Evolutionary conservation across 164 flowering plant genomes (phyloP).

Genomic region (Liquidambar formosana): DNA sequence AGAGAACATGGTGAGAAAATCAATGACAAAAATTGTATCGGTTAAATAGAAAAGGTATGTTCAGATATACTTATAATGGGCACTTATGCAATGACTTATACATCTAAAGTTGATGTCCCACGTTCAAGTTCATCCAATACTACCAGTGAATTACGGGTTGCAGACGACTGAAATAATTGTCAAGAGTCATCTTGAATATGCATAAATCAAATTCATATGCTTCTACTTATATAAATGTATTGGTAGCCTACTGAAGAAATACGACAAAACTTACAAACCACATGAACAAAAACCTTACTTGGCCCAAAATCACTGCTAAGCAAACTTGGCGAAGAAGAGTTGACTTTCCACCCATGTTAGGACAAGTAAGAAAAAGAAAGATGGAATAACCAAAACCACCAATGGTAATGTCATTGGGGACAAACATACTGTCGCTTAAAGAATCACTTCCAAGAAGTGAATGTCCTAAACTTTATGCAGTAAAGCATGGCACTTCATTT

Average conservation of each 20-base stretch:
- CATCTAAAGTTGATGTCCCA: constrained; percentile 99
- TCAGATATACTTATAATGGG: not conserved
- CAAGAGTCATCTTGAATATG: not conserved
- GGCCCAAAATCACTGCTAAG: constrained; percentile 88
- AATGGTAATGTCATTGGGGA: constrained; percentile 78
- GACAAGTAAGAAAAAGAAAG: constrained; percentile 95
- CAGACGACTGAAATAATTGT: constrained; percentile 63
- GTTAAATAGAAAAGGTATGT: constrained; percentile 5
- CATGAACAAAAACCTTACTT: constrained; percentile 42
- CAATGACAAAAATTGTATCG: not conserved
- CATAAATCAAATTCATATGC: constrained; percentile 53
- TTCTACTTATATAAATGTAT: constrained; percentile 58
- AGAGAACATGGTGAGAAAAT: not conserved
- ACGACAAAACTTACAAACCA: not conserved
- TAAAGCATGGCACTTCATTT: constrained; percentile 53
- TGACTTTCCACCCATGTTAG: constrained; percentile 99
- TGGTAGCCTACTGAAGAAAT: constrained; percentile 7
- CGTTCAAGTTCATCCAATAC: constrained; percentile 98
- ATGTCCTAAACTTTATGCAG: constrained; percentile 82
- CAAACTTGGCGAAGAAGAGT: constrained; percentile 97
- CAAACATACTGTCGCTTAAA: constrained; percentile 75
- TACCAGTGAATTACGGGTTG: constrained; percentile 80
- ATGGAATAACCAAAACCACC: constrained; percentile 71
- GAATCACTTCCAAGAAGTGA: constrained; percentile 80
- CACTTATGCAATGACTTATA: constrained; percentile 98